A percentile compares a stretch with the other conserved stretches of the same genome.
Conservation (phyloP, 192 early-diverging fungal species). For the Coemansia erecta region DNA sequence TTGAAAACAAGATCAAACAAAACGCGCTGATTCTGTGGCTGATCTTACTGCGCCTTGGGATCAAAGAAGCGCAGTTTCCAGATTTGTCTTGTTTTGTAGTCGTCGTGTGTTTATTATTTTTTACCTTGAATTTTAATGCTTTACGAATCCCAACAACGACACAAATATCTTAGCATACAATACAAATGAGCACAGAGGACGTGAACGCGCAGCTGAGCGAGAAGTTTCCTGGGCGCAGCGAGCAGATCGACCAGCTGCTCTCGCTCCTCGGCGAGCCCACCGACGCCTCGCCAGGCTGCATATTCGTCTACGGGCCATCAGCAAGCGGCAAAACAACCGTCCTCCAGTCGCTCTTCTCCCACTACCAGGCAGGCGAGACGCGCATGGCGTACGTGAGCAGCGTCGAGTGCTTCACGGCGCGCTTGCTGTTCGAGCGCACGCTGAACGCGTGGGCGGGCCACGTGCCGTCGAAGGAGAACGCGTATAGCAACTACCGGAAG, state of each 20-base stretch:
- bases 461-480: slow-evolving; percentile 50
- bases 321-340: slow-evolving; percentile 63
- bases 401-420: slow-evolving; percentile 71
- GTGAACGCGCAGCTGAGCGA: slow-evolving; percentile 61
- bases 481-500: slow-evolving; percentile 50
- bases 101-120: neutral
- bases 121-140: neutral
- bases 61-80: neutral
- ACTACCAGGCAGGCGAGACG: slow-evolving; percentile 21
- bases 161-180: neutral
- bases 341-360: slow-evolving; percentile 30
- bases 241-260: slow-evolving; percentile 37
- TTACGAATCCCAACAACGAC: neutral
- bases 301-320: slow-evolving; percentile 59
- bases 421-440: slow-evolving; percentile 75
- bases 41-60: too few species aligned
- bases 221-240: slow-evolving; percentile 32
- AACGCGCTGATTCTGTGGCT: too few species aligned
- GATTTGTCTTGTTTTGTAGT: neutral
- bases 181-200: neutral
- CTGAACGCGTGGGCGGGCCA: slow-evolving; percentile 64
- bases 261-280: slow-evolving; percentile 29
- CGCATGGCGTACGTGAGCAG: slow-evolving; percentile 63
- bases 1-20: too few species aligned
- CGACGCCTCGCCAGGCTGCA: slow-evolving; percentile 4